Base-by-base conservation (phyloP, 208 protist genomes). In the Leishmania arabica region DNA sequence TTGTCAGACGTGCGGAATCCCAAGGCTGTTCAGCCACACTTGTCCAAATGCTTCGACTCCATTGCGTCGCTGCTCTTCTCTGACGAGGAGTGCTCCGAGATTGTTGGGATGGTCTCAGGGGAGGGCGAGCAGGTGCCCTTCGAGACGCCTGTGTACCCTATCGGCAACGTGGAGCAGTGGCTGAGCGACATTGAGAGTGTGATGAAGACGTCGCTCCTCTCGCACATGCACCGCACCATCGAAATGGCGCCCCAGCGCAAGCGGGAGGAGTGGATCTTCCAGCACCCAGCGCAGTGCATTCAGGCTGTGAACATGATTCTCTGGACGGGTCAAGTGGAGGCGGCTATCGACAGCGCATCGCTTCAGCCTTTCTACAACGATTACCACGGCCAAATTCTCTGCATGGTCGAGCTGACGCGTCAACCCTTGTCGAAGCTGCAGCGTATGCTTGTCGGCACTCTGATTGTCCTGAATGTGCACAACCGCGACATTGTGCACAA, bases 381-480 rank as follows among this genome's bases (percentile, higher is more conserved):
- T 42, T 98, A 98, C 78, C 92, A 98, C 42, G 49, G 89, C 58
- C 93, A 98, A 83, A 94, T 99, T 79, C 82, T 97, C 54, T 84
- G 86, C 45, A 97, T 96, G 84, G 97, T 99, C 45, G 89, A 94
- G 31, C 84, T 99, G 66, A 98, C 99, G 49, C 95, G 97, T 49
- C 70, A 86, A 60, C 81, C 95, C 3, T 88, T 99, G 54, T 97
- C 87, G 47, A 95, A 95, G 78, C 87, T 99, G 53, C 88, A 99
- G 86, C 95, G 98, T 27, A 94, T 89, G 37, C 89, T 98, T 37
- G 88, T 99, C 56, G 98, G 95, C 79, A 98, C 97, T 6, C 91
- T 99, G 64, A 99, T 99, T 86, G 97, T 99, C 31, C 89, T 99
- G 66, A 95, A 99, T 81, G 98, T 99, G 65, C 98, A 99, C 88